Base-by-base conservation (phyloP, 2,329 filamentous ascomycete species). In the Leptosphaerulina australis region DNA sequence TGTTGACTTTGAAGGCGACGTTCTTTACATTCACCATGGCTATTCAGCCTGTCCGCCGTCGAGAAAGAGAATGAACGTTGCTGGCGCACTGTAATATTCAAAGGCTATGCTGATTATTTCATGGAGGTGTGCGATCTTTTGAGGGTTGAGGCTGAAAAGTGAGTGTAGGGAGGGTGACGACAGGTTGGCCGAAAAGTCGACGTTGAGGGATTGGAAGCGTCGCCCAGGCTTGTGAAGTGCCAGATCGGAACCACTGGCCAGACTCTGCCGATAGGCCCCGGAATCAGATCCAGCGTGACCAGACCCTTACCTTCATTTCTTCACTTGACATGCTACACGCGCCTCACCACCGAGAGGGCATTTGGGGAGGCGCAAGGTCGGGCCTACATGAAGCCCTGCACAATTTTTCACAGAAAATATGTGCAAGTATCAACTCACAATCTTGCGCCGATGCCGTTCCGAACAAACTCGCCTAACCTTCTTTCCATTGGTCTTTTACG, bases 11-110 rank as follows among this genome's bases (percentile, higher is more conserved):
- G 63, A 72, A 72, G 49, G 67, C 64, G 60, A 68, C 68, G 56
- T 69, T 63, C 58, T 70, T 72, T 21, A 66, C 63, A 63, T 71
- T 70, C 53, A 72, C 68, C 69, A 72, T 72, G 58, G 59, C 66
- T 64, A 56, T 60, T 66, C 66, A 67, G 66, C 68, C 64, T 65
- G 59, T 59, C 65, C 66, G 68, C 62, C 58, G 67, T 60, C 63
- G 64, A 49, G 44, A 45, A 53, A 44, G 48, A 39, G 24, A 31
- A 18, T 14, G 44, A 48, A 25, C 18, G 43, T 48, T 56, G 49
- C 44, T 51, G 50, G 50, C 56, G 57, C 45, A 48, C 56, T 44
- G 55, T 48, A 40, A 52, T 53, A 50, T 47, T 39, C 37, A 48
- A 33, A 24, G 12, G 28, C 44, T 34, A 33, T 35, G 38, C 33